A percentile compares a stretch with the other conserved stretches of the same genome.
Evolutionary conservation across 2,329 filamentous ascomycete species (phyloP).

Genomic region (Phialemonium atrogriseum): DNA sequence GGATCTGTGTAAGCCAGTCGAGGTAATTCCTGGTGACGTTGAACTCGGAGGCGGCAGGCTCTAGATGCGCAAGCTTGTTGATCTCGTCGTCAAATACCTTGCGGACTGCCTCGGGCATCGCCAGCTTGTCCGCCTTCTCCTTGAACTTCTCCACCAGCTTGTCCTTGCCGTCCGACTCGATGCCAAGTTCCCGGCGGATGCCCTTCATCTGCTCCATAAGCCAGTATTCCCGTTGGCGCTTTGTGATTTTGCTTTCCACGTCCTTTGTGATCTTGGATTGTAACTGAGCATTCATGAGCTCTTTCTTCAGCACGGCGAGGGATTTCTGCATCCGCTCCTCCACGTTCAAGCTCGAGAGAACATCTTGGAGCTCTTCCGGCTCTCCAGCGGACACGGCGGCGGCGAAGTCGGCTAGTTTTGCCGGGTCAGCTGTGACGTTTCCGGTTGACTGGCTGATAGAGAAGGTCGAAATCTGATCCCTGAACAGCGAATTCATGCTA

Average conservation of each 20-base stretch:
- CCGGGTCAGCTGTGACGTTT: slow-evolving; percentile 90
- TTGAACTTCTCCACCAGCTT: slow-evolving; percentile 97
- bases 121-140: slow-evolving; percentile 85
- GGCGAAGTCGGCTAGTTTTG: slow-evolving; percentile 93
- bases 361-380: slow-evolving; percentile 84
- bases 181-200: slow-evolving; percentile 87
- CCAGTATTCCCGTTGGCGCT: slow-evolving; percentile 96
- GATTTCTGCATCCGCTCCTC: slow-evolving; percentile 90
- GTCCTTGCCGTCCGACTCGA: slow-evolving; percentile 96
- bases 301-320: slow-evolving; percentile 88
- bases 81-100: slow-evolving; percentile 98
- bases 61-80: slow-evolving; percentile 91
- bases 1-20: slow-evolving; percentile 97
- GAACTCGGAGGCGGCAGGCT: slow-evolving; percentile 94
- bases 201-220: slow-evolving; percentile 99
- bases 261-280: slow-evolving; percentile 98
- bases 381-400: slow-evolving; percentile 94
- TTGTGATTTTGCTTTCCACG: slow-evolving; percentile 94
- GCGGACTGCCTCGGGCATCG: slow-evolving; percentile 93
- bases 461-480: slow-evolving; percentile 95
- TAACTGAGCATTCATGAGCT: slow-evolving; percentile 94
- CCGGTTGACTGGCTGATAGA: slow-evolving; percentile 91
- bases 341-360: slow-evolving; percentile 80
- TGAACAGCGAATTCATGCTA: slow-evolving; percentile 85
- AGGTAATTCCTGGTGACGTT: slow-evolving; percentile 98